Evolutionary conservation across 176 grass and related monocot genomes (phyloP).

Genomic region (Oryza glaberrima): DNA sequence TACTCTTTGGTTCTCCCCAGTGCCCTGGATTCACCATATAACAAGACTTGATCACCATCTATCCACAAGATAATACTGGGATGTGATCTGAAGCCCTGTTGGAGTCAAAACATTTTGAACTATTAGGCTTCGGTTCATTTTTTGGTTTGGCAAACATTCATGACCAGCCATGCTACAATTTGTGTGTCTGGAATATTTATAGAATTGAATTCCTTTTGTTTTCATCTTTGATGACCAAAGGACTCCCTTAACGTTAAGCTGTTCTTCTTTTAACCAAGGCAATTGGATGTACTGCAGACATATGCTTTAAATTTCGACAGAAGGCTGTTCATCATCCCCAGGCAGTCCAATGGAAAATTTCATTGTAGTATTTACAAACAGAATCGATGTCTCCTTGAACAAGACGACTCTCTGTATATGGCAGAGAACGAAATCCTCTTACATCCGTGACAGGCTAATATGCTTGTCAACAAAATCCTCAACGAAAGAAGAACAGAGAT

Average conservation of each 20-base stretch:
- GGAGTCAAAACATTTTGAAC: conserved; percentile 6
- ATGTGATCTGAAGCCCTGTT: background rate
- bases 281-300: background rate
- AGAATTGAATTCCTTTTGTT: background rate
- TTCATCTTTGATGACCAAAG: background rate
- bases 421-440: conserved; percentile 36
- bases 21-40: conserved; percentile 17
- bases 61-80: background rate
- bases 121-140: background rate
- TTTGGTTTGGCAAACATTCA: conserved; percentile 16
- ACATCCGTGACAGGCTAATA: conserved; percentile 52
- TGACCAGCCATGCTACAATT: background rate
- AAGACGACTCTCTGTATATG: conserved; percentile 23
- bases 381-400: conserved; percentile 16
- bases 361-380: conserved; percentile 29
- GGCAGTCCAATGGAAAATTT: background rate
- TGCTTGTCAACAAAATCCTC: conserved; percentile 43
- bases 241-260: background rate
- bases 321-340: conserved; percentile 15
- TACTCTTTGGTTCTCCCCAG: conserved; percentile 6
- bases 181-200: background rate
- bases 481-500: background rate
- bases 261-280: background rate
- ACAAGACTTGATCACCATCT: conserved; percentile 11
- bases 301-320: background rate